Evolutionary conservation across 2,329 filamentous ascomycete species (phyloP).

Genomic region (Pseudocercospora crystallina): DNA sequence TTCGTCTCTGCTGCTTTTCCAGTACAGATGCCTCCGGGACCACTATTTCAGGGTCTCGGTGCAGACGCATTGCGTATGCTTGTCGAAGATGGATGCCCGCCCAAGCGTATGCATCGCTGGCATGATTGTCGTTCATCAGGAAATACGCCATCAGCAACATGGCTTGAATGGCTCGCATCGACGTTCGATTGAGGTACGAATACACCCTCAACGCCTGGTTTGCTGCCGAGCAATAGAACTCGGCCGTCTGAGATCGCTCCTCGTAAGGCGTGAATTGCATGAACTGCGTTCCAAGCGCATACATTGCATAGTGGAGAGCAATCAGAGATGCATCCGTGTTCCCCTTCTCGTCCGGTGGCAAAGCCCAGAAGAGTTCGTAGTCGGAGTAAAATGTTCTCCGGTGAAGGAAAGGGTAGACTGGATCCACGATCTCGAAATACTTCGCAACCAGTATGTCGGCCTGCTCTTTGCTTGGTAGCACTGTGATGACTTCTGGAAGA

Average conservation of each 20-base stretch:
- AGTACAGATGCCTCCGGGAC: constrained; percentile 65
- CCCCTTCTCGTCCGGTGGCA: constrained; percentile 56
- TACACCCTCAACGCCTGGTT: constrained; percentile 75
- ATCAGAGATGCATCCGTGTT: constrained; percentile 67
- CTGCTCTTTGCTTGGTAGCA: constrained; percentile 73
- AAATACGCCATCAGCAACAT: constrained; percentile 85
- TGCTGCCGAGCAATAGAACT: constrained; percentile 75
- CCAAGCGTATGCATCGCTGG: constrained; percentile 80
- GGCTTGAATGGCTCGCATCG: constrained; percentile 70
- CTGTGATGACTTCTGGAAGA: constrained; percentile 70
- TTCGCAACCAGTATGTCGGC: constrained; percentile 65
- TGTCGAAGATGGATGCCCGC: constrained; percentile 74
- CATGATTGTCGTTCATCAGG: constrained; percentile 82
- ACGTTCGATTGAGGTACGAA: constrained; percentile 74
- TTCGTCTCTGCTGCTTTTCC: constrained; percentile 76
- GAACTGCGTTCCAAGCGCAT: constrained; percentile 77
- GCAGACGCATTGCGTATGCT: constrained; percentile 77
- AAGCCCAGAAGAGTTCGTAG: constrained; percentile 75
- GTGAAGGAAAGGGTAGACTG: constrained; percentile 79
- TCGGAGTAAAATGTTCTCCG: constrained; percentile 73
- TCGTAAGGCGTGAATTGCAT: constrained; percentile 57
- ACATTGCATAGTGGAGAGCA: constrained; percentile 72
- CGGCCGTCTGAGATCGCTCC: constrained; percentile 71
- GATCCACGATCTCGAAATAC: constrained; percentile 65
- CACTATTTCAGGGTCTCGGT: constrained; percentile 73